Base-by-base conservation (phyloP, 768 basidiomycete species). In the Plicaturopsis crispa region DNA sequence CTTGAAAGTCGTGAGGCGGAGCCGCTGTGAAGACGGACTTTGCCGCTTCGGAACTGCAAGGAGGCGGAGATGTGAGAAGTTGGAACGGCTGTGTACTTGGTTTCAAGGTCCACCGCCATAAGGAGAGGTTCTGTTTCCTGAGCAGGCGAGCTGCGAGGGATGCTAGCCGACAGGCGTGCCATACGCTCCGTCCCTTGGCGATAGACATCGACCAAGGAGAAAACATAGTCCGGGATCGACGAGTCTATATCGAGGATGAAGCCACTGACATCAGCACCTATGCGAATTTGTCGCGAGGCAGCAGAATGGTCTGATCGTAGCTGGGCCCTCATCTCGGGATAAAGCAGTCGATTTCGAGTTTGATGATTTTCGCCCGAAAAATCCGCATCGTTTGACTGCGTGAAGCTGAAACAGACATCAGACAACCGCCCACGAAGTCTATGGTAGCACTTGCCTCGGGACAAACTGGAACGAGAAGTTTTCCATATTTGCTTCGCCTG, bases 391-490 rank as follows among this genome's bases (percentile, higher is more conserved):
- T 73, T 54, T 12, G 78, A 73, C 51, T 92, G 90, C 48, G 82
- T 76, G 59, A 97, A 97, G 11, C 86, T 89, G 55, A 22, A 33
- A 16, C n/a, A n/a, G n/a, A 19, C 12, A 32, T 40, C 10, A 24
- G 21, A 44, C 26, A 45, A 17, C n/a, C n/a, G n/a, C n/a, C n/a
- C n/a, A n/a, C 17, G n/a, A 18, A 26, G n/a, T 12, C 16, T 24
- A 31, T 26, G 13, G 11, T 6, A 21, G n/a, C 18, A 28, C 74
- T 48, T 62, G 90, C 89, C 69, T 62, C 31, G 82, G 60, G 3
- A 92, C 72, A 57, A 97, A 96, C 57, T 93, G 90, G 55, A 96
- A 79, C 10, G 83, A 83, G 43, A 94, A 70, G 6, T 73, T 70
- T 38, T 70, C 66, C 57, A 96, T 80, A 6, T 64, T 66, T 32